Percentiles rank a stretch among this genome's conserved stretches.
phyloP scores from a whole-genome alignment of 352 stramenopile species.

The Globisporangium camurandrum region DNA sequence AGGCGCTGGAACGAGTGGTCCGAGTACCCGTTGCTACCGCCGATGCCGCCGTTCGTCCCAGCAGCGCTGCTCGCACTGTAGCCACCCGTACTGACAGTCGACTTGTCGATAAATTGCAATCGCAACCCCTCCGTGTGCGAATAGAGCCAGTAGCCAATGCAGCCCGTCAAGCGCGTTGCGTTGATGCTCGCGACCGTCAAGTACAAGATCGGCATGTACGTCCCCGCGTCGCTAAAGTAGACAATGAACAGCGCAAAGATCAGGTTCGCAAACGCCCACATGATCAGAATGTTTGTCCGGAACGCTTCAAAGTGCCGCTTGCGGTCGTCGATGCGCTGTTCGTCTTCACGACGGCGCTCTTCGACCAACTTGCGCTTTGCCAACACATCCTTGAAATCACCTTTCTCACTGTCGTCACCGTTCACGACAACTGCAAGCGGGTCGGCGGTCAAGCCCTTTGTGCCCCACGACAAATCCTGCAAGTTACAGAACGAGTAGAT shows the following conservation, averaged over 20 bases:
- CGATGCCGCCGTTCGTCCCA: slow-evolving; percentile 31
- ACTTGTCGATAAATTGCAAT: slow-evolving; percentile 37
- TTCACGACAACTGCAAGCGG: slow-evolving; percentile 24
- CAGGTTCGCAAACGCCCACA: slow-evolving; percentile 80
- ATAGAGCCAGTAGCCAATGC: slow-evolving; percentile 70
- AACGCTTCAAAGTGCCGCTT: slow-evolving; percentile 81
- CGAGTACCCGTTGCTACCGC: slow-evolving; percentile 18
- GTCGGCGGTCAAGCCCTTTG: slow-evolving; percentile 59
- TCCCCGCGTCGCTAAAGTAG: slow-evolving; percentile 43
- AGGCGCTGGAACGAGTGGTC: slow-evolving; percentile 55
- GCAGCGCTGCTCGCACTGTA: slow-evolving; percentile 26
- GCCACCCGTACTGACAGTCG: not conserved
- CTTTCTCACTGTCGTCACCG: slow-evolving; percentile 57
- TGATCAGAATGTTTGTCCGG: slow-evolving; percentile 72
- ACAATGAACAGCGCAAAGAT: slow-evolving; percentile 72
- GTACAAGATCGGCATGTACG: slow-evolving; percentile 68
- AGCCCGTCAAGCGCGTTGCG: slow-evolving; percentile 49
- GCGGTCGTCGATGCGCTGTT: slow-evolving; percentile 43
- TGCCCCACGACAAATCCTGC: slow-evolving; percentile 85
- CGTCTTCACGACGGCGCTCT: slow-evolving; percentile 55
- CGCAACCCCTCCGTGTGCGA: slow-evolving; percentile 38
- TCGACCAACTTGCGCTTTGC: slow-evolving; percentile 66
- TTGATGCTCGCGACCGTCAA: slow-evolving; percentile 67
- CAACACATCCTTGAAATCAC: slow-evolving; percentile 81
- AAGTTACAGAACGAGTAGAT: slow-evolving; percentile 89